Percentiles rank a stretch among this genome's conserved stretches.
phyloP scores from a whole-genome alignment of 495 filamentous ascomycete genomes.

The Talaromyces proteolyticus region DNA sequence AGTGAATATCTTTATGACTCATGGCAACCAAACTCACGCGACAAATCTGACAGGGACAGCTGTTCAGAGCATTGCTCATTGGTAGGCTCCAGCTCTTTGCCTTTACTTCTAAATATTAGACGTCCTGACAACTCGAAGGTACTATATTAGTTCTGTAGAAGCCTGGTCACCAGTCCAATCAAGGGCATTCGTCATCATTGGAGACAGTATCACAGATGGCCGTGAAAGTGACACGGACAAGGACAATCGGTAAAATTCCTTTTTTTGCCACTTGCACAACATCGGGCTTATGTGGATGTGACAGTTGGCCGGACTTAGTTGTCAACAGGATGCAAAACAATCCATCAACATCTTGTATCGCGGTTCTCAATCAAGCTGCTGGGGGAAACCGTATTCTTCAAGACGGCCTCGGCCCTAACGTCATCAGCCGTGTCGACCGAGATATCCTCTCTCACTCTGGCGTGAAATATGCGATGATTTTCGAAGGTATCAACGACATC shows the following conservation, averaged over 20 bases:
- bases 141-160: slow-evolving; percentile 57
- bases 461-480: slow-evolving; percentile 59
- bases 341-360: slow-evolving; percentile 38
- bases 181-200: slow-evolving; percentile 53
- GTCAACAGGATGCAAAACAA: slow-evolving; percentile 46
- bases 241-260: slow-evolving; percentile 51
- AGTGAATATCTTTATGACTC: background rate
- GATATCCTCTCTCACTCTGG: slow-evolving; percentile 54
- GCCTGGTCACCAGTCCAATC: slow-evolving; percentile 40
- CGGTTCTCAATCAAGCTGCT: slow-evolving; percentile 65
- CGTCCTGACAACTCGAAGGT: slow-evolving; percentile 30
- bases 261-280: background rate
- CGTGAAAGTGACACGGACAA: slow-evolving; percentile 55
- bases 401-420: slow-evolving; percentile 59
- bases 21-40: background rate
- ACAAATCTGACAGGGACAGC: slow-evolving; percentile 26
- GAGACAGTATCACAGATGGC: slow-evolving; percentile 73
- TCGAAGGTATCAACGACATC: slow-evolving; percentile 73
- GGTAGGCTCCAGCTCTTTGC: slow-evolving; percentile 11
- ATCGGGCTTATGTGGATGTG: background rate
- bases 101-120: background rate
- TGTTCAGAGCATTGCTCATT: slow-evolving; percentile 19
- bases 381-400: slow-evolving; percentile 63
- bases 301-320: slow-evolving; percentile 62
- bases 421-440: slow-evolving; percentile 55